Evolutionary conservation across 2,329 filamentous ascomycete genomes (phyloP).

Genomic region (Pseudogymnoascus sp.): DNA sequence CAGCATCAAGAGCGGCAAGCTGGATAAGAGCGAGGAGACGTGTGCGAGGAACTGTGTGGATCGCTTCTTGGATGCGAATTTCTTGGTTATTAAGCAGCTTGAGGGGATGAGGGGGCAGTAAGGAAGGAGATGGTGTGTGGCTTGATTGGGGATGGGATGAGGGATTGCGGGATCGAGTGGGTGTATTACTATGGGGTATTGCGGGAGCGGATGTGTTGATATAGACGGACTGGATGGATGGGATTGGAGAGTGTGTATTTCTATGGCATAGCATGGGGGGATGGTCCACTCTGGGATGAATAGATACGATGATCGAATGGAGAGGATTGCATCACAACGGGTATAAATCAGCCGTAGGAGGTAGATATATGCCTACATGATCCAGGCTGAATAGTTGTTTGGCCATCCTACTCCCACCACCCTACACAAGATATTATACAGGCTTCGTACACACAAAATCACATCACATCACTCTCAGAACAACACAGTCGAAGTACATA

Average conservation of each 20-base stretch:
- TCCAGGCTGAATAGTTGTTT: conserved; percentile 31
- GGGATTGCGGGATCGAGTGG: background rate
- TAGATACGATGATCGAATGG: background rate
- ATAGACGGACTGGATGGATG: background rate
- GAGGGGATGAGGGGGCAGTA: conserved; percentile 46
- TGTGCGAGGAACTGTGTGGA: conserved; percentile 93
- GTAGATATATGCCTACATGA: conserved; percentile 29
- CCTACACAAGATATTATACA: too few species aligned
- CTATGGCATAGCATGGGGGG: background rate
- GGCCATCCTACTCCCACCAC: conserved; percentile 16
- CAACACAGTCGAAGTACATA: background rate
- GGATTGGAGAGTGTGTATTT: conserved; percentile 7
- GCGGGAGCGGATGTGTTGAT: background rate
- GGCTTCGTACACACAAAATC: background rate
- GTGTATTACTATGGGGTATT: background rate
- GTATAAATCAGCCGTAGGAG: conserved; percentile 11
- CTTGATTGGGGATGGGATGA: background rate
- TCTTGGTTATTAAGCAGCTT: conserved; percentile 77
- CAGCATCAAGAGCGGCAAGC: conserved; percentile 58
- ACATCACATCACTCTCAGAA: background rate
- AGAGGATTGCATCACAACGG: background rate
- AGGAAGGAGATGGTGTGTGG: conserved; percentile 27
- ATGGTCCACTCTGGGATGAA: conserved; percentile 4
- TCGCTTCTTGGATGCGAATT: conserved; percentile 82
- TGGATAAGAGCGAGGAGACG: conserved; percentile 70